Conservation (phyloP, 768 basidiomycete species). For the Candolleomyces aberdarensis region DNA sequence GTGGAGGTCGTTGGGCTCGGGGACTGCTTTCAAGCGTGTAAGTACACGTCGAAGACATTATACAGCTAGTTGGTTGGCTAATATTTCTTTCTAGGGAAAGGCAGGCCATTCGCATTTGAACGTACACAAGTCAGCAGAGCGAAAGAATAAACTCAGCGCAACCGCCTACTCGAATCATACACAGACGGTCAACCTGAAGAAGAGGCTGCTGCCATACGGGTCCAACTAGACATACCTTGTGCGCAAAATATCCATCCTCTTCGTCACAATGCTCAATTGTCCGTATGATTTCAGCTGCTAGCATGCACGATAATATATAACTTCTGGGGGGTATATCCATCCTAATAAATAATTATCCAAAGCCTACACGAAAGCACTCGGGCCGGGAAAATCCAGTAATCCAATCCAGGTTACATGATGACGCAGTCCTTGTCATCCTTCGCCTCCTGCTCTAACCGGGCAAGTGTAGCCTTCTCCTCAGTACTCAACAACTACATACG, state of each 20-base stretch:
- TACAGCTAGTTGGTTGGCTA: background rate
- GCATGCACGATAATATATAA: background rate
- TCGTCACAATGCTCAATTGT: background rate
- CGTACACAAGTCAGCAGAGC: constrained; percentile 57
- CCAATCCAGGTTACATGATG: constrained; percentile 41
- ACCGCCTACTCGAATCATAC: constrained; percentile 64
- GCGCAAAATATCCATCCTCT: background rate
- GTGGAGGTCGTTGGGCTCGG: constrained; percentile 68
- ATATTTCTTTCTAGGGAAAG: constrained; percentile 44
- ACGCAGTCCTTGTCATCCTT: constrained; percentile 51
- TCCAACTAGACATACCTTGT: constrained; percentile 19
- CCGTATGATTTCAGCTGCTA: too few relatives aligned
- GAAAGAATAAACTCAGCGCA: constrained; percentile 62
- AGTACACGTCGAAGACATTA: constrained; percentile 16
- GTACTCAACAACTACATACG: constrained; percentile 50
- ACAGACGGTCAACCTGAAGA: constrained; percentile 68
- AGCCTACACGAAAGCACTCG: background rate
- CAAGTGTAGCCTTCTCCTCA: constrained; percentile 60
- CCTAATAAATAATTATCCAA: constrained; percentile 6
- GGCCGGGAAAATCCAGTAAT: too few relatives aligned
- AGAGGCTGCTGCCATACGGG: constrained; percentile 66
- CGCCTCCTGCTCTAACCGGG: constrained; percentile 42
- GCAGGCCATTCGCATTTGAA: constrained; percentile 76
- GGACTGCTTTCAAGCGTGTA: constrained; percentile 71
- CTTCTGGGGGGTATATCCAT: constrained; percentile 4